Conservation (phyloP, 2,329 filamentous ascomycete species). For the Graphilbum sp. region DNA sequence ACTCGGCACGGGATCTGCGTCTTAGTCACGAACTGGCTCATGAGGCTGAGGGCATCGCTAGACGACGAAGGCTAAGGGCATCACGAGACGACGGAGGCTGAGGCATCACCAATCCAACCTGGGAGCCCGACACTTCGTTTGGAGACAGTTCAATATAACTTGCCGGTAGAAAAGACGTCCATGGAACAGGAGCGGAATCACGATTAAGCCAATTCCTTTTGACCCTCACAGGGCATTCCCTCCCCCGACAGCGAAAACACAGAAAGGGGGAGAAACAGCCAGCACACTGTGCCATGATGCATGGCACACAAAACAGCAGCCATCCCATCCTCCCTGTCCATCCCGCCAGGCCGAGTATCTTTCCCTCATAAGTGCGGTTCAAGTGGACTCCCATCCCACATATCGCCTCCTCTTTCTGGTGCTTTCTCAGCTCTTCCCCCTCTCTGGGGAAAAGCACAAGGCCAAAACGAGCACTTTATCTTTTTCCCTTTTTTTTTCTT, state of each 20-base stretch:
- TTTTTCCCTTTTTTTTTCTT: not conserved
- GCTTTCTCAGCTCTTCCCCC: too few relatives aligned
- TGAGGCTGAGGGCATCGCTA: too few relatives aligned
- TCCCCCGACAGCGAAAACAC: slow-evolving; percentile 26
- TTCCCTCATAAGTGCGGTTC: slow-evolving; percentile 94
- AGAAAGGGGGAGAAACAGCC: not conserved
- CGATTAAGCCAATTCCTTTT: slow-evolving; percentile 78
- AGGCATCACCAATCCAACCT: too few relatives aligned
- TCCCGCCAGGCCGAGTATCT: slow-evolving; percentile 67
- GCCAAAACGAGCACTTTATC: slow-evolving; percentile 3
- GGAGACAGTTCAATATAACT: not conserved
- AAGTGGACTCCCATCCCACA: slow-evolving; percentile 28
- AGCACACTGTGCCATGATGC: too few relatives aligned
- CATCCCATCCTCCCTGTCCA: slow-evolving; percentile 3
- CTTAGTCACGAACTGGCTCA: too few relatives aligned
- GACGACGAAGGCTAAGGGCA: too few relatives aligned
- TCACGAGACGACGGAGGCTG: too few relatives aligned
- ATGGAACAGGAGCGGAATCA: slow-evolving; percentile 42
- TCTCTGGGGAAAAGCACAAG: slow-evolving; percentile 1
- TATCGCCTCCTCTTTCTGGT: not conserved
- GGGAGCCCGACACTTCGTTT: too few relatives aligned
- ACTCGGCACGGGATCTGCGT: too few relatives aligned
- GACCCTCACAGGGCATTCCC: slow-evolving; percentile 96
- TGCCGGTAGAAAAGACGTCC: not conserved
- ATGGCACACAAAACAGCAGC: slow-evolving; percentile 1